phyloP scores from a whole-genome alignment of 1,284 basidiomycete species.

The Trametes pubescens region DNA sequence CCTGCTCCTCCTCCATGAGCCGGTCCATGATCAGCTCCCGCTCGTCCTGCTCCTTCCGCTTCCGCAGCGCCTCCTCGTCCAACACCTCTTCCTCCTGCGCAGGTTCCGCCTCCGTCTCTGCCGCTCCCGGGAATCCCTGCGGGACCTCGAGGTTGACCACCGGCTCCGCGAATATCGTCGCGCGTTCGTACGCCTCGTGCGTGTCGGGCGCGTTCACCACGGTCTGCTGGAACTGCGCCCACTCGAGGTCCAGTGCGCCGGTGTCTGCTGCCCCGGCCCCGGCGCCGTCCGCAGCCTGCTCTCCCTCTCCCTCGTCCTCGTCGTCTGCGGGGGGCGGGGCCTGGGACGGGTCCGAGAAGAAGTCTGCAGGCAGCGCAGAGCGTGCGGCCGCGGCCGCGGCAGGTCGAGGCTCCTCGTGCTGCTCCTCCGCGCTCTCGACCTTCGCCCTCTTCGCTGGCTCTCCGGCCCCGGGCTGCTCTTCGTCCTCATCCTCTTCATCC shows the following conservation, averaged over 20 bases:
- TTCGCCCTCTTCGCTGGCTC: slow-evolving; percentile 10
- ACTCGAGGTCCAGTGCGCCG: slow-evolving; percentile 66
- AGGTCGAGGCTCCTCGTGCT: slow-evolving; percentile 24
- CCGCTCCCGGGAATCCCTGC: slow-evolving; percentile 60
- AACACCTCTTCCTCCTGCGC: slow-evolving; percentile 44
- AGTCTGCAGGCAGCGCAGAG: slow-evolving; percentile 66
- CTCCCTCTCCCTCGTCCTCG: slow-evolving; percentile 51
- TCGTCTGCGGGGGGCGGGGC: slow-evolving; percentile 52
- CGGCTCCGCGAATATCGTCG: slow-evolving; percentile 76
- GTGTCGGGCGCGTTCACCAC: slow-evolving; percentile 52
- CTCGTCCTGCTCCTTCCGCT: slow-evolving; percentile 70
- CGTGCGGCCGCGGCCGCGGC: slow-evolving; percentile 17
- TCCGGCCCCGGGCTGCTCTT: slow-evolving; percentile 34
- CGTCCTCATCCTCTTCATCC: slow-evolving; percentile 38
- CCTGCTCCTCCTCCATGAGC: slow-evolving; percentile 79
- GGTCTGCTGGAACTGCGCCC: slow-evolving; percentile 71
- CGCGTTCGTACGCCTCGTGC: slow-evolving; percentile 65
- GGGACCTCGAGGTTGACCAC: slow-evolving; percentile 56
- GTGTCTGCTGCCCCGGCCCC: slow-evolving; percentile 27
- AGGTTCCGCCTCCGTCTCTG: slow-evolving; percentile 36
- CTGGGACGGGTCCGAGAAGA: slow-evolving; percentile 80
- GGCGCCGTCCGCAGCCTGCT: slow-evolving; percentile 13
- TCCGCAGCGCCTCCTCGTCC: slow-evolving; percentile 55
- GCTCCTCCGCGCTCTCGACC: slow-evolving; percentile 14
- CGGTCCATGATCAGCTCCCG: slow-evolving; percentile 84